phyloP scores from a whole-genome alignment of 352 stramenopile genomes.

The Phytophthora quininea region DNA sequence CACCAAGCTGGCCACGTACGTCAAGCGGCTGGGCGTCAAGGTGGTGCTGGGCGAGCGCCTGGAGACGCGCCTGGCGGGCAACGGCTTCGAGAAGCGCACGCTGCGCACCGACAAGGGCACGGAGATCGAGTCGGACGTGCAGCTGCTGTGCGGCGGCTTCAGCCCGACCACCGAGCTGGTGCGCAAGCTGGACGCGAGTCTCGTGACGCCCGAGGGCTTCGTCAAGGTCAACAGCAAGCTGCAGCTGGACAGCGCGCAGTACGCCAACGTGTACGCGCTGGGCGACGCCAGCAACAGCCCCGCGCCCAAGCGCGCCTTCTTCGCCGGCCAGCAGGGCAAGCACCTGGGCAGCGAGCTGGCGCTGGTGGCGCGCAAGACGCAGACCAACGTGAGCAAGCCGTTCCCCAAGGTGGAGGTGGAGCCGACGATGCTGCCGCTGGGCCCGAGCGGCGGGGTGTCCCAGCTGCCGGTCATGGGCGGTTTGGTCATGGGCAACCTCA shows the following conservation, averaged over 20 bases:
- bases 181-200: constrained; percentile 32
- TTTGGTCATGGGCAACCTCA: constrained; percentile 55
- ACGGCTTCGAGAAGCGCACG: constrained; percentile 50
- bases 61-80: constrained; percentile 35
- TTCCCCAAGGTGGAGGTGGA: constrained; percentile 47
- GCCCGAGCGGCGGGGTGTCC: constrained; percentile 52
- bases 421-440: constrained; percentile 51
- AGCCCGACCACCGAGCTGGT: constrained; percentile 45
- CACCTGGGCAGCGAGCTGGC: constrained; percentile 46
- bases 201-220: constrained; percentile 44
- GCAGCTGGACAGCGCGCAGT: constrained; percentile 50
- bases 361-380: constrained; percentile 42
- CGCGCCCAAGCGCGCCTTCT: constrained; percentile 51
- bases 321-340: constrained; percentile 46
- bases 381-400: constrained; percentile 42
- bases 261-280: constrained; percentile 57
- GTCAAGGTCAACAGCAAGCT: constrained; percentile 55
- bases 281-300: constrained; percentile 55
- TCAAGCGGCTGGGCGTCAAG: constrained; percentile 51
- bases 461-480: constrained; percentile 61
- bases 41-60: constrained; percentile 54
- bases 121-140: constrained; percentile 52
- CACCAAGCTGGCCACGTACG: constrained; percentile 35
- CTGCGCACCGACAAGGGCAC: constrained; percentile 57
- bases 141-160: constrained; percentile 50